Evolutionary conservation across 345 rosid species (phyloP).

Genomic region (Citropsis articulata): DNA sequence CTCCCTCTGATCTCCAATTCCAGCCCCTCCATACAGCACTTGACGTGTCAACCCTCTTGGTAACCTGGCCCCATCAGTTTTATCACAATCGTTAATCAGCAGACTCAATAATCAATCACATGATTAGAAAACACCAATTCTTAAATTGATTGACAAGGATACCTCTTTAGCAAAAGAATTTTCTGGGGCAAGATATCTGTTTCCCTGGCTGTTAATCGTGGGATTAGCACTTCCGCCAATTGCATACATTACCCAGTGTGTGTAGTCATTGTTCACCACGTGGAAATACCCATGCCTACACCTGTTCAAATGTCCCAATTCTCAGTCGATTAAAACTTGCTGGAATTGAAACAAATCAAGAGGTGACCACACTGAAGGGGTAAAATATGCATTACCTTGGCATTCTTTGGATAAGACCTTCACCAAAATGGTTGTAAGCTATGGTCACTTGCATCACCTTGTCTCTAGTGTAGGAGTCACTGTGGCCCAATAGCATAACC

Average conservation of each 20-base stretch:
- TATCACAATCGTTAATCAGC: background rate
- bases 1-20: slow-evolving; percentile 77
- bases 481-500: slow-evolving; percentile 96
- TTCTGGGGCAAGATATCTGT: slow-evolving; percentile 81
- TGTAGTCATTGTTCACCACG: slow-evolving; percentile 97
- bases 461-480: slow-evolving; percentile 86
- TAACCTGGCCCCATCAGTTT: slow-evolving; percentile 36
- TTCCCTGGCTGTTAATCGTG: slow-evolving; percentile 97
- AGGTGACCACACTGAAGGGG: background rate
- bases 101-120: background rate
- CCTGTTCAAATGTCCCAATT: slow-evolving; percentile 36
- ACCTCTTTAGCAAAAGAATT: slow-evolving; percentile 76
- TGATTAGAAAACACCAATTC: background rate
- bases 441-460: slow-evolving; percentile 94
- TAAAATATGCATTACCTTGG: slow-evolving; percentile 50
- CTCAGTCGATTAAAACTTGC: background rate
- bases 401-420: slow-evolving; percentile 97
- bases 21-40: slow-evolving; percentile 40
- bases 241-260: slow-evolving; percentile 99
- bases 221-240: slow-evolving; percentile 98
- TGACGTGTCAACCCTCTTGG: slow-evolving; percentile 48
- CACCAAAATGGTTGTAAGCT: slow-evolving; percentile 98
- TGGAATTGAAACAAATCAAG: background rate
- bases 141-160: background rate
- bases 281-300: slow-evolving; percentile 98